Base-by-base conservation (phyloP, 2,329 filamentous ascomycete species). In the Pyrenochaeta sp. region DNA sequence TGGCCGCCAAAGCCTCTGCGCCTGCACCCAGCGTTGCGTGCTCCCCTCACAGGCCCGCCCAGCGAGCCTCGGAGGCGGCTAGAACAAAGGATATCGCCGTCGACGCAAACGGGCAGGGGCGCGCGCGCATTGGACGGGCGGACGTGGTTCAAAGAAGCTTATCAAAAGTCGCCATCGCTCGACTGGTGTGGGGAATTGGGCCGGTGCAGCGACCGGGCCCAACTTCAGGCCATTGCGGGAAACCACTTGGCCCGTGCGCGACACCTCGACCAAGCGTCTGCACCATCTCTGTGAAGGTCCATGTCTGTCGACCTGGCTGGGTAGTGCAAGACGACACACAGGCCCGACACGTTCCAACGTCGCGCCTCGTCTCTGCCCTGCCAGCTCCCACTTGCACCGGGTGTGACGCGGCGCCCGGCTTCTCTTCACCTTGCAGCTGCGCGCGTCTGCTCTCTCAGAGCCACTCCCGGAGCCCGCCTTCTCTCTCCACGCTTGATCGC, bases 121-220 rank as follows among this genome's bases (percentile, higher is more conserved):
- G 50, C 20, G 7, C 49, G 27, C 41, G 55, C 43, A 57, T 55
- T 61, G 53, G 51, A 46, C 42, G 35, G 44, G 27, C 11, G 29
- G 36, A 35, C 28, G 51, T 48, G 49, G 56, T 61, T 53, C 44
- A 56, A 45, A 58, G 59, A 63, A 60, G 61, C 61, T 63, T 65
- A 63, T 63, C 60, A 58, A n/a, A n/a, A 41, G 43, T 47, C 44
- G 53, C 54, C 55, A 57, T 60, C 48, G 42, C 47, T 38, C 37
- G 38, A 42, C 37, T 21, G 31, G 34, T 55, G 58, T 59, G 51
- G 58, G 46, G 55, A 51, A 49, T 37, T 38, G 39, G 39, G 15
- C 27, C 38, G 45, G 45, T 43, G 43, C 32, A 47, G 28, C n/a
- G 41, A 36, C 44, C 46, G 39, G 41, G 43, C 31, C 29, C 44